Conservation (phyloP, 2,329 filamentous ascomycete species). For the Acephala macrosclerotiorum region DNA sequence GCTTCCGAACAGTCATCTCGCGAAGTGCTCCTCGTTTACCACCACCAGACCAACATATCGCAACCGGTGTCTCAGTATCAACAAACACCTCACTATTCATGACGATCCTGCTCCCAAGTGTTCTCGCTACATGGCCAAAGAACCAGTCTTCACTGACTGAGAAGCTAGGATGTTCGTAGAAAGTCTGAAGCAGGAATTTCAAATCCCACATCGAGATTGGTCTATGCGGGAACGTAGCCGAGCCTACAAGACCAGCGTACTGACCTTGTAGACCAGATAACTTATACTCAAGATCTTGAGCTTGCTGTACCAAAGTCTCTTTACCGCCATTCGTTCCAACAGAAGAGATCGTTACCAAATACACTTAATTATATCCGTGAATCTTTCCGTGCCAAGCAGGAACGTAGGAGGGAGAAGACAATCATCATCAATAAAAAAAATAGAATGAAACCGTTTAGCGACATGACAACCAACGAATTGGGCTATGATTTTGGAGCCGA, state of each 20-base stretch:
- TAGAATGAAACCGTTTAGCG: neutral
- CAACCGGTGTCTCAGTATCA: constrained; percentile 1
- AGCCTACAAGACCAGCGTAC: neutral
- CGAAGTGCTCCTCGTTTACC: neutral
- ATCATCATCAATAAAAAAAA: constrained; percentile 7
- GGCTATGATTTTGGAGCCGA: constrained; percentile 4
- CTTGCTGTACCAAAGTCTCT: neutral
- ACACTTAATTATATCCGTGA: neutral
- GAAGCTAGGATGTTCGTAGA: constrained; percentile 1
- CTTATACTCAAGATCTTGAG: constrained; percentile 8
- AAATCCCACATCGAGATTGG: neutral
- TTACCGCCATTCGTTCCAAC: neutral
- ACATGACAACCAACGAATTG: neutral
- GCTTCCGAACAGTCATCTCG: constrained; percentile 8
- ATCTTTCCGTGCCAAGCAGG: neutral
- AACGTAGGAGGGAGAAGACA: neutral
- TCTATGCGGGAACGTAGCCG: neutral
- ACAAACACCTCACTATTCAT: constrained; percentile 2
- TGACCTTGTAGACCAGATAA: neutral
- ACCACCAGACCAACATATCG: neutral
- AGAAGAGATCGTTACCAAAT: neutral
- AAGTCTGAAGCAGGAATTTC: neutral
- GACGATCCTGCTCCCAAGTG: neutral
- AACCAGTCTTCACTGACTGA: neutral
- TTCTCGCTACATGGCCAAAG: neutral